These are phyloP conservation scores for Coniosporium apollinis DNA, from an alignment of 495 filamentous ascomycete genomes.

Conservation along the genomic window DNA sequence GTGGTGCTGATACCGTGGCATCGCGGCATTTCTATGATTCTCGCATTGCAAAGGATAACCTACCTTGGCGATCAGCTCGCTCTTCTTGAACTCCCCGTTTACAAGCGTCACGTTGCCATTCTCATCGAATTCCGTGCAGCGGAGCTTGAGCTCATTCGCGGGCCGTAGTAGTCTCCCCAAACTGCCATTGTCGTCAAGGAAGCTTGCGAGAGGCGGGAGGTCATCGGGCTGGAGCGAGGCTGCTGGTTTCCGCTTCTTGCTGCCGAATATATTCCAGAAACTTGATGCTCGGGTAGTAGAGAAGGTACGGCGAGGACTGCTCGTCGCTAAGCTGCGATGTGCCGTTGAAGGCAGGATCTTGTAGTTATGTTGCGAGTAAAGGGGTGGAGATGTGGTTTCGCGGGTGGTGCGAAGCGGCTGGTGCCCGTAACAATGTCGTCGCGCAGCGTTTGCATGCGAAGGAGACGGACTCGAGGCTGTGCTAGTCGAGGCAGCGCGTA, in stretches of 20 bases:
- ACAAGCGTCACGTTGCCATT: constrained; percentile 89
- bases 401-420: not conserved
- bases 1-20: too few species aligned
- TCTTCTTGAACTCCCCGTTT: constrained; percentile 93
- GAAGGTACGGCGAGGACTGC: not conserved
- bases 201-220: constrained; percentile 29
- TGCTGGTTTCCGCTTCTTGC: constrained; percentile 3
- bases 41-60: too few species aligned
- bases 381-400: not conserved
- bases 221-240: constrained; percentile 28
- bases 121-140: constrained; percentile 89
- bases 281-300: not conserved
- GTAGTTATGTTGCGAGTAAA: not conserved
- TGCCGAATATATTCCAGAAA: constrained; percentile 7
- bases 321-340: not conserved
- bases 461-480: not conserved
- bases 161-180: constrained; percentile 52
- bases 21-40: too few species aligned
- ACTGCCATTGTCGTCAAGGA: constrained; percentile 30
- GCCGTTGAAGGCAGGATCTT: constrained; percentile 1
- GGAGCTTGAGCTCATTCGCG: constrained; percentile 60
- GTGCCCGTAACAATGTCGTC: not conserved
- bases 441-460: not conserved
- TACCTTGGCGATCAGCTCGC: constrained; percentile 90
- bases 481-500: not conserved